phyloP scores from a whole-genome alignment of 2,329 filamentous ascomycete genomes.

The Chaetomiaceae sp. region DNA sequence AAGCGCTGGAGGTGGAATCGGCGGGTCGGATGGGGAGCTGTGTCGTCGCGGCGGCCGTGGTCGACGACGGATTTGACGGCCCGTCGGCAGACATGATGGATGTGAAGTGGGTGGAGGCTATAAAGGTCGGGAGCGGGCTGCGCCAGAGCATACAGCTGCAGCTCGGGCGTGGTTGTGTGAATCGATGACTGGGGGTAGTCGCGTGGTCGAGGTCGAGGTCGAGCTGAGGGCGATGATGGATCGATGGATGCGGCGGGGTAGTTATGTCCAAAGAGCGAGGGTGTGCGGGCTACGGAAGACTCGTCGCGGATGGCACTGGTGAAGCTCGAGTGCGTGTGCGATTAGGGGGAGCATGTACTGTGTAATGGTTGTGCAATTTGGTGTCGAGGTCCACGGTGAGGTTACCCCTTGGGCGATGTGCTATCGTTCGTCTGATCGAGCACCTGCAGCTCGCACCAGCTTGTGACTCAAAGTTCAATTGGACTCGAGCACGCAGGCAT shows the following conservation, averaged over 20 bases:
- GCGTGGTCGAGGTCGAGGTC: too few species aligned
- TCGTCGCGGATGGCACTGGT: too few species aligned
- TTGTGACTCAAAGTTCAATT: slow-evolving; percentile 11
- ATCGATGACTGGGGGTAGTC: too few species aligned
- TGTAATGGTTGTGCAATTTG: too few species aligned
- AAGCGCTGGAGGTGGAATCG: not conserved
- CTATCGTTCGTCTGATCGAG: not conserved
- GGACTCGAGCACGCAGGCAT: not conserved
- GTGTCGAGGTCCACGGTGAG: too few species aligned
- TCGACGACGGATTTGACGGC: slow-evolving; percentile 6
- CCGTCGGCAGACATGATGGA: slow-evolving; percentile 21
- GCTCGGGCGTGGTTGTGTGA: not conserved
- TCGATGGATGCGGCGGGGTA: not conserved
- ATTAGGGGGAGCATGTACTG: too few species aligned
- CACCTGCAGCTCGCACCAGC: too few species aligned
- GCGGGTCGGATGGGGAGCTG: slow-evolving; percentile 12
- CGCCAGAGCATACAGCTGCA: slow-evolving; percentile 22
- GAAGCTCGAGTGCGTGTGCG: too few species aligned
- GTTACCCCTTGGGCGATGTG: too few species aligned
- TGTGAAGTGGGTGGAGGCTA: slow-evolving; percentile 12
- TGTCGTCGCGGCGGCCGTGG: not conserved
- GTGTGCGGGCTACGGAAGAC: too few species aligned
- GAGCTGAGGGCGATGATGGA: too few species aligned
- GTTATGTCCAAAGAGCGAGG: too few species aligned
- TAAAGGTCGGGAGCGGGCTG: slow-evolving; percentile 20